Evolutionary conservation across 257 asterid species (phyloP).

Genomic region (Coffea eugenioides): DNA sequence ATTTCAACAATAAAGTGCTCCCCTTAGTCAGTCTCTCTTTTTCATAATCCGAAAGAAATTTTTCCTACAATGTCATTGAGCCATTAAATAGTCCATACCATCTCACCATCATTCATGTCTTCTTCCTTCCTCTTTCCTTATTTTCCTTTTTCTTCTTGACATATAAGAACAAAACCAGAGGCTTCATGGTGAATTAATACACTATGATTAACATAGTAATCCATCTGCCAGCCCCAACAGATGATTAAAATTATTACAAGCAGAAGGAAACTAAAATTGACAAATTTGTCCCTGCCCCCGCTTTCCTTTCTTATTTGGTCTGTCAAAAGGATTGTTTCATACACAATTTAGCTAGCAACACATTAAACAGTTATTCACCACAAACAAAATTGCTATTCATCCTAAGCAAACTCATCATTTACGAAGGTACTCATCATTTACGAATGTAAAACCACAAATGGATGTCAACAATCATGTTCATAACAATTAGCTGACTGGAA

Average conservation of each 20-base stretch:
- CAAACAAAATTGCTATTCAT: neutral
- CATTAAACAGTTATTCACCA: neutral
- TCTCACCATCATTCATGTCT: neutral
- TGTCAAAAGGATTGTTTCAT: neutral
- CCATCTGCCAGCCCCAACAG: neutral
- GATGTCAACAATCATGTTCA: neutral
- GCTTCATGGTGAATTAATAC: neutral
- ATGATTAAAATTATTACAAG: neutral
- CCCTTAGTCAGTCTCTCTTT: neutral
- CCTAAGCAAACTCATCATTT: neutral
- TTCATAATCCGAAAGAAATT: neutral
- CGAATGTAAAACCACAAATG: neutral
- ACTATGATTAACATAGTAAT: neutral
- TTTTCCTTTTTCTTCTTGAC: neutral
- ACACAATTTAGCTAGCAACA: neutral
- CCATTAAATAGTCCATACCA: neutral
- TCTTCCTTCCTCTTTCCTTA: neutral
- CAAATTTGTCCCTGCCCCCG: neutral
- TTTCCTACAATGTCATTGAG: neutral
- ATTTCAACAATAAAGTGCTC: neutral
- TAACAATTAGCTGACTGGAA: constrained; percentile 2
- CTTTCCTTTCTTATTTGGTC: neutral
- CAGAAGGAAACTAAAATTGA: neutral
- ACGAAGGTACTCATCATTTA: neutral
- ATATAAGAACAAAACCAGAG: neutral